These are phyloP conservation scores for Brassica nigra DNA, from an alignment of 345 rosid species.

Conservation along the genomic window DNA sequence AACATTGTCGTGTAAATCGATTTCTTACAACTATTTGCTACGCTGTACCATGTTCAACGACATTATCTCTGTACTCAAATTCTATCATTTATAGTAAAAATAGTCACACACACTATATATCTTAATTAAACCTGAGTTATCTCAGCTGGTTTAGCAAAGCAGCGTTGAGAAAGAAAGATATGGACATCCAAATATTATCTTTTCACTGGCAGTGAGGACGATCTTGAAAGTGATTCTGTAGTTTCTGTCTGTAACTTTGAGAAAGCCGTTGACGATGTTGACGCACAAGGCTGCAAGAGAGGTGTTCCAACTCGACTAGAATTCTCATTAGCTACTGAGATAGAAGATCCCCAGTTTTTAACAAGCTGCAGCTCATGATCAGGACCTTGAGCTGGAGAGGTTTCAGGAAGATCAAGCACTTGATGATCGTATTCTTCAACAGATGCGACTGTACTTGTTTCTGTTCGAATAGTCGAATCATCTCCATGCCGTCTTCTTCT, in stretches of 20 bases:
- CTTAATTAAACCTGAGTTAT: not conserved
- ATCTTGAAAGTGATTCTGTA: slow-evolving; percentile 45
- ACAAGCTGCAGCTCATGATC: slow-evolving; percentile 59
- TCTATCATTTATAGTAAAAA: not conserved
- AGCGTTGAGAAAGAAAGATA: slow-evolving; percentile 12
- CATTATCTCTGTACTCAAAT: not conserved
- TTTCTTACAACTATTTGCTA: not conserved
- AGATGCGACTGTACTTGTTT: slow-evolving; percentile 78
- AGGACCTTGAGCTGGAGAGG: slow-evolving; percentile 17
- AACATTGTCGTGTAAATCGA: not conserved
- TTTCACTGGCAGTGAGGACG: slow-evolving; percentile 61
- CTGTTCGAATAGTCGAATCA: slow-evolving; percentile 74
- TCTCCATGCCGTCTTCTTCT: slow-evolving; percentile 72
- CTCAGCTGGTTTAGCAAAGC: not conserved
- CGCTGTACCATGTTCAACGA: not conserved
- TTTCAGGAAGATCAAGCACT: slow-evolving; percentile 54
- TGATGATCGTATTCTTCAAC: slow-evolving; percentile 72
- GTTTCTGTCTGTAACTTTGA: slow-evolving; percentile 37
- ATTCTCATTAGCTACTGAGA: slow-evolving; percentile 48
- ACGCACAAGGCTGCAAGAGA: slow-evolving; percentile 62
- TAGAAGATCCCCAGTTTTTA: slow-evolving; percentile 18
- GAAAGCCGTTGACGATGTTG: slow-evolving; percentile 47
- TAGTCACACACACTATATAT: not conserved
- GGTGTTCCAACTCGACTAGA: slow-evolving; percentile 61
- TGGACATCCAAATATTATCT: slow-evolving; percentile 39